Evolutionary conservation across 441 rosid genomes (phyloP), one percentile per base, ranked within the genome.

Genomic region (Populus hybrid): DNA sequence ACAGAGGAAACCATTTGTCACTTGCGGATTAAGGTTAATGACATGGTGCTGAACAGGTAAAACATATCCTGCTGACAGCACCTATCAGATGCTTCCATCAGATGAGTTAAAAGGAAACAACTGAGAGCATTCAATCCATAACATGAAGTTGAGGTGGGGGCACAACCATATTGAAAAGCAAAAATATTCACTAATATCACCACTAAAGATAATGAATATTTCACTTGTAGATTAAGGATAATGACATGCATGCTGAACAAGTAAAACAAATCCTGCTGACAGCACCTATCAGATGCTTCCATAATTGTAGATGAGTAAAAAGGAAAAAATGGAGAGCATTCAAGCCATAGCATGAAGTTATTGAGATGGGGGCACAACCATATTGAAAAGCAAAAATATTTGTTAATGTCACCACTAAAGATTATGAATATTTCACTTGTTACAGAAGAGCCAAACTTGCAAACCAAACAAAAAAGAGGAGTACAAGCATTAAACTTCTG

Each of bases 401-500:
- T 11, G 21, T 61, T 61, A 61, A 23, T 10, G 23, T 61, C 1
- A 21, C 26, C 34, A 68, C 9, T 16, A 53, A 66, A 68, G 26
- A 9, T n/a, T 12, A 38, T 16, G 46, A 50, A 46, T 75, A n/a
- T 6, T 19, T 46, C 53, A 23, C 14, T 34, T 34, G 7, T 34
- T 40, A 82, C 89, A 88, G 88, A 90, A 87, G 80, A 90, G 91
- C 95, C 89, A 91, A 92, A 89, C 92, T 91, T 85, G 93, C 85
- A 82, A 67, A 66, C 89, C 91, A 90, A 38, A 61, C 3, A 83
- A 73, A 82, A 72, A 76, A 65, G 46, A 76, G 85, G 85, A 69
- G 78, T 46, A 82, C 91, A 88, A 89, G 94, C 89, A 93, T 93
- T 91, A 88, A 82, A 84, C 83, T 80, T 88, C 92, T 79, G 92